These are phyloP conservation scores for Suhomyces vadensis DNA, from an alignment of 805 yeast genomes.

Conservation along the genomic window DNA sequence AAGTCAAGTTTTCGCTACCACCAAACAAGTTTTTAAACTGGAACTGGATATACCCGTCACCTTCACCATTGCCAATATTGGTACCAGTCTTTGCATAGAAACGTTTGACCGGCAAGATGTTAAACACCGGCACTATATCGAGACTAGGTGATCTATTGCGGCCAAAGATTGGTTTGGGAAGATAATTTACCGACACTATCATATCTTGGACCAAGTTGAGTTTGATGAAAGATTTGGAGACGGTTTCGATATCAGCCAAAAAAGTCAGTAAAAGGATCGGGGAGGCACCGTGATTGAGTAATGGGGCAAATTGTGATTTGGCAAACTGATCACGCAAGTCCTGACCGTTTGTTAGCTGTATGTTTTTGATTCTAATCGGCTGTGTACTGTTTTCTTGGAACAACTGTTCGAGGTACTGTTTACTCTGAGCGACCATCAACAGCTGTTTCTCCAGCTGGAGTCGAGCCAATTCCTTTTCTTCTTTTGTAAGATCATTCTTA, in stretches of 20 bases:
- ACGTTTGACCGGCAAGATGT: constrained; percentile 57
- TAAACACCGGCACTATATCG: constrained; percentile 38
- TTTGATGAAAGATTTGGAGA: constrained; percentile 44
- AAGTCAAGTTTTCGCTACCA: constrained; percentile 52
- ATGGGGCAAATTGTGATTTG: constrained; percentile 47
- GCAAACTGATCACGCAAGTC: constrained; percentile 49
- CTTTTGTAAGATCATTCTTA: not conserved
- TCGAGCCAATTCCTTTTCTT: constrained; percentile 29
- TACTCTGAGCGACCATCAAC: constrained; percentile 34
- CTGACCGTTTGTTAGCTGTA: constrained; percentile 51
- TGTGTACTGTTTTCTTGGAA: constrained; percentile 32
- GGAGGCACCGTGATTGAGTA: constrained; percentile 32
- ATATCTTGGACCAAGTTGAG: constrained; percentile 46
- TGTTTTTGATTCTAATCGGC: constrained; percentile 46
- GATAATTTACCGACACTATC: constrained; percentile 30
- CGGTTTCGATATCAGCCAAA: constrained; percentile 42
- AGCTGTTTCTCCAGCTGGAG: constrained; percentile 31
- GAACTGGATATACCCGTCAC: constrained; percentile 85
- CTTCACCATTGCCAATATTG: constrained; percentile 94
- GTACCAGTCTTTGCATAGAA: constrained; percentile 91
- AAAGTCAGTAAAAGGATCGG: constrained; percentile 42
- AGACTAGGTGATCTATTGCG: constrained; percentile 16
- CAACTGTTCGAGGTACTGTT: constrained; percentile 32
- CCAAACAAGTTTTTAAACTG: constrained; percentile 58
- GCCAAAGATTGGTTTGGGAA: constrained; percentile 22